phyloP scores from a whole-genome alignment of 495 filamentous ascomycete genomes.

The Margaritispora aquatica region DNA sequence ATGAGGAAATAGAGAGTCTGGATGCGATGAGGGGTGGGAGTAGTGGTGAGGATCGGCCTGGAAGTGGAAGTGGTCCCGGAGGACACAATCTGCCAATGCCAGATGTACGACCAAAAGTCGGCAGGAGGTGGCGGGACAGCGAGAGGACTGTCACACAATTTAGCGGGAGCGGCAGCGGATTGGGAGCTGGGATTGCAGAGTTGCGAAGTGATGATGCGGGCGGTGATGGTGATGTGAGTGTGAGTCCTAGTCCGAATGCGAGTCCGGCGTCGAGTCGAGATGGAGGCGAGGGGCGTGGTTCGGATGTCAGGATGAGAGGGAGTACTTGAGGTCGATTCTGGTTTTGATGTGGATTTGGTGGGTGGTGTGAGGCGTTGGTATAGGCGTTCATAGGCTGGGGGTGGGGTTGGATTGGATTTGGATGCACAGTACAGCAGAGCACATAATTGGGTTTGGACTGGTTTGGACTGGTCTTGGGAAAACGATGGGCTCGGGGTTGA shows the following conservation, averaged over 20 bases:
- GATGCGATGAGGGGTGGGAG: not conserved
- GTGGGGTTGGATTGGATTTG: not conserved
- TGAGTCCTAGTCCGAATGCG: not conserved
- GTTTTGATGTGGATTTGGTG: no score
- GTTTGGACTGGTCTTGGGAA: not conserved
- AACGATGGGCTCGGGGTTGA: not conserved
- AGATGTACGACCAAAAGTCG: slow-evolving; percentile 29
- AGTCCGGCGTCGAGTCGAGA: not conserved
- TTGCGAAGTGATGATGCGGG: not conserved
- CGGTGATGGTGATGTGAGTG: not conserved
- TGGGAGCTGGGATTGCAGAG: no score
- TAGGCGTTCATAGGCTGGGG: not conserved
- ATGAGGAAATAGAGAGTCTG: not conserved
- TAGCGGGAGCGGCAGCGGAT: no score
- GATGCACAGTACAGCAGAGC: no score
- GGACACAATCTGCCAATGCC: slow-evolving; percentile 9
- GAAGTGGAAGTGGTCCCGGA: not conserved
- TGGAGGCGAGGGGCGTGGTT: not conserved
- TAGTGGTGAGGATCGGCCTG: slow-evolving; percentile 7
- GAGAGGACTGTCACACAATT: slow-evolving; percentile 10
- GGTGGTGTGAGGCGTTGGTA: no score
- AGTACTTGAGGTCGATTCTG: no score
- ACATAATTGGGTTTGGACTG: no score
- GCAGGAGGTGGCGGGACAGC: slow-evolving; percentile 22
- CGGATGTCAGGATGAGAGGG: no score